Base-by-base conservation (phyloP, 768 basidiomycete species). In the Pleurotus ostreatus region DNA sequence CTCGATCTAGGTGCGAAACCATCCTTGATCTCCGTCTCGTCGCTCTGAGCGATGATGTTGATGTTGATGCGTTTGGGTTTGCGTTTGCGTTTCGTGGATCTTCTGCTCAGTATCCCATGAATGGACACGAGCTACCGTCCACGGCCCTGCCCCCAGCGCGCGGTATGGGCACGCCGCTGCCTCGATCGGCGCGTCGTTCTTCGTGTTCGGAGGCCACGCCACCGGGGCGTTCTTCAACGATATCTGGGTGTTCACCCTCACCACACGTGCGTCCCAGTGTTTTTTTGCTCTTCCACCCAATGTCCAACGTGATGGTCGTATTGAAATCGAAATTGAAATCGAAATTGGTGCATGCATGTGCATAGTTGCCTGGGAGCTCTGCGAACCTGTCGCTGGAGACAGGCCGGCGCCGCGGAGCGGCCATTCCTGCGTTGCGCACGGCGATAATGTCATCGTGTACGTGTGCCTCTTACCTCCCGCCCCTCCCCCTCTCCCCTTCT, bases 121-220 rank as follows among this genome's bases (percentile, higher is more conserved):
- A 68, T 99, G 97, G 97, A 97, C 93, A 38, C 82, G 85, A 41
- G 88, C 96, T 15, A 76, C 84, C 2, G 87, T 93, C 5, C 75
- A 84, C 49, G 89, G 92, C 0, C 76, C 86, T 2, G 78, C 85
- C 0, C 97, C 97, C 0, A 80, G 80, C 4, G 97, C 96, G 9
- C 81, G 97, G 51, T 98, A 99, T 66, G 97, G 97, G 0, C 97
- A 99, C 70, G 89, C 95, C 0, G 95, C 94, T 12, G 85, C 92
- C 9, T 95, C 98, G 89, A 80, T 72, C 26, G 92, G 88, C 40
- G 90, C 89, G 59, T 89, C 84, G 68, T 97, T 99, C 74, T 92
- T 91, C 68, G 81, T 98, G 26, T 98, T 97, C 64, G 97, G 96
- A 56, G 97, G 97, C 16, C 97, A 98, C 70, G 92, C 93, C 8